These are phyloP conservation scores for Spathaspora boniae DNA, from an alignment of 805 yeast genomes.

Conservation along the genomic window DNA sequence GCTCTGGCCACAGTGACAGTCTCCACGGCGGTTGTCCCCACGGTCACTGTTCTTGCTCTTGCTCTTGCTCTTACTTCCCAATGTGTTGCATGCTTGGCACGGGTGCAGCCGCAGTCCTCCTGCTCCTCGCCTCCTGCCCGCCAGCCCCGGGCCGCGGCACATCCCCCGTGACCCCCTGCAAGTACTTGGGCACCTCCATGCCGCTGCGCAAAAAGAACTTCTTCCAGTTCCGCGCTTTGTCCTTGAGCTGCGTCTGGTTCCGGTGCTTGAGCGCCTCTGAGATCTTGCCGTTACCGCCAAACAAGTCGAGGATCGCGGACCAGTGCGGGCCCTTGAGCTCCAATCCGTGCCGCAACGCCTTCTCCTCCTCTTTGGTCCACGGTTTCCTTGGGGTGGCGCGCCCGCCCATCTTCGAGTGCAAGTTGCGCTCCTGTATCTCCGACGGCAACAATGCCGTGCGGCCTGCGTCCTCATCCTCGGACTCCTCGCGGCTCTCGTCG, in stretches of 20 bases:
- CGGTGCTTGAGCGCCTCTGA: conserved; percentile 83
- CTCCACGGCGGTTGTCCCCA: conserved; percentile 5
- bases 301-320: conserved; percentile 85
- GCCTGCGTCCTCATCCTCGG: conserved; percentile 28
- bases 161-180: conserved; percentile 80
- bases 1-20: no score
- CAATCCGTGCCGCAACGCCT: conserved; percentile 75
- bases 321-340: conserved; percentile 88
- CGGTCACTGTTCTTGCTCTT: conserved; percentile 8
- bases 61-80: conserved; percentile 8
- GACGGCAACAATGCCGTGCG: conserved; percentile 41
- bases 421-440: conserved; percentile 39
- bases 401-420: conserved; percentile 26
- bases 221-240: conserved; percentile 95
- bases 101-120: conserved; percentile 40
- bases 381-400: conserved; percentile 48
- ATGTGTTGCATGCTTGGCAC: conserved; percentile 23
- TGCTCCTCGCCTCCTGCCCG: conserved; percentile 18
- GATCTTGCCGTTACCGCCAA: conserved; percentile 89
- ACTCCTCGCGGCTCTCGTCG: conserved; percentile 15
- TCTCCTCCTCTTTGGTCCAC: conserved; percentile 90
- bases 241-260: conserved; percentile 89
- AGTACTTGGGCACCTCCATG: conserved; percentile 72
- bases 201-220: conserved; percentile 76
- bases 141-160: conserved; percentile 17